Conservation (phyloP, 306 rosid genomes). For the Trifolium fragiferum region DNA sequence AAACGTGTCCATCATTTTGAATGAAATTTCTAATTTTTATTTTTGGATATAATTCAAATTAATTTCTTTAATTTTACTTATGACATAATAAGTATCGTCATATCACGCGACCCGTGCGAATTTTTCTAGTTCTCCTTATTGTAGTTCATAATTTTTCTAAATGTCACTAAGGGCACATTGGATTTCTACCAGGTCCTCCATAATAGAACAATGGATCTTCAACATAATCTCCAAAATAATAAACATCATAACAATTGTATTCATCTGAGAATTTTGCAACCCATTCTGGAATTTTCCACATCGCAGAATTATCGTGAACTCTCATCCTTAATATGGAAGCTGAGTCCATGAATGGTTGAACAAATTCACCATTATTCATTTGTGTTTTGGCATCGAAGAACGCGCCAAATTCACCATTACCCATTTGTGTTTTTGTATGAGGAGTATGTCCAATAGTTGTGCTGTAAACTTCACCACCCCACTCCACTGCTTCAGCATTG, state of each 20-base stretch:
- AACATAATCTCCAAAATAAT: slow-evolving; percentile 45
- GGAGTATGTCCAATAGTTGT: slow-evolving; percentile 47
- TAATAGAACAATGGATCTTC: slow-evolving; percentile 68
- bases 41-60: too few species aligned
- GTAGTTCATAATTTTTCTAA: slow-evolving; percentile 1
- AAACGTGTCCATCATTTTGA: too few species aligned
- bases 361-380: too few species aligned
- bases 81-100: too few species aligned
- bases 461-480: slow-evolving; percentile 88
- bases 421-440: slow-evolving; percentile 72
- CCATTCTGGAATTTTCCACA: slow-evolving; percentile 55
- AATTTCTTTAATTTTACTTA: too few species aligned
- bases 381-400: neutral
- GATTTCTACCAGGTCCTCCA: slow-evolving; percentile 74
- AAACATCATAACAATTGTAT: slow-evolving; percentile 54
- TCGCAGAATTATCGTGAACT: slow-evolving; percentile 57
- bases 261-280: slow-evolving; percentile 49
- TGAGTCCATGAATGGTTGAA: neutral
- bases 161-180: slow-evolving; percentile 50
- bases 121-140: neutral
- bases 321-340: slow-evolving; percentile 56
- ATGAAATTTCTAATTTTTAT: too few species aligned
- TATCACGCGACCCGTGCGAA: too few species aligned
- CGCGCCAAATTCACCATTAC: slow-evolving; percentile 50
- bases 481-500: slow-evolving; percentile 62